Evolutionary conservation across 2,329 filamentous ascomycete species (phyloP).

Genomic region (Uncinocarpus reesii): DNA sequence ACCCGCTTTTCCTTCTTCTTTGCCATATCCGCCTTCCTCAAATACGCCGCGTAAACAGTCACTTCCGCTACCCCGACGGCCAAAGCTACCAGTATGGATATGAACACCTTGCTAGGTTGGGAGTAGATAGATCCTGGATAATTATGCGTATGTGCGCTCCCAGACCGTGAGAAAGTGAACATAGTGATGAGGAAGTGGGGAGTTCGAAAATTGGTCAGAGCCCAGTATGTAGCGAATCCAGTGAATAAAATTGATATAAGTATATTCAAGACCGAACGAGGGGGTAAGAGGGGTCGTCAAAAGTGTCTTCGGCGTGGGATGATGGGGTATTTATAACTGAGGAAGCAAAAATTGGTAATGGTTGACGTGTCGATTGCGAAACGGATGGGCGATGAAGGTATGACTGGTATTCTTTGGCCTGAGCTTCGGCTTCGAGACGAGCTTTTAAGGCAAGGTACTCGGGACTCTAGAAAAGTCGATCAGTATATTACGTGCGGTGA

Average conservation of each 20-base stretch:
- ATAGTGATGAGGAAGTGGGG: slow-evolving; percentile 21
- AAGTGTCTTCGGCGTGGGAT: slow-evolving; percentile 32
- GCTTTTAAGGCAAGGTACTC: slow-evolving; percentile 86
- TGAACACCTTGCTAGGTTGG: slow-evolving; percentile 31
- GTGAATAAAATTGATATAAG: slow-evolving; percentile 70
- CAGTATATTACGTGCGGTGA: background rate
- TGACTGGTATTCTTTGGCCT: slow-evolving; percentile 68
- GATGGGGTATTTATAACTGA: slow-evolving; percentile 31
- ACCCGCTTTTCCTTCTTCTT: slow-evolving; percentile 30
- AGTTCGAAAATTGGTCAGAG: slow-evolving; percentile 30
- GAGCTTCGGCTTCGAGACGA: slow-evolving; percentile 69
- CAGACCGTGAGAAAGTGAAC: slow-evolving; percentile 16
- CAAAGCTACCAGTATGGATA: slow-evolving; percentile 33
- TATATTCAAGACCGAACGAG: slow-evolving; percentile 73
- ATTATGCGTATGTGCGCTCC: slow-evolving; percentile 7
- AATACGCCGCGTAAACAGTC: slow-evolving; percentile 38
- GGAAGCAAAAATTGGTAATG: slow-evolving; percentile 44
- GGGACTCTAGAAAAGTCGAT: slow-evolving; percentile 46
- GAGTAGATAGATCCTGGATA: slow-evolving; percentile 18
- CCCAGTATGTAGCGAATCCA: slow-evolving; percentile 40
- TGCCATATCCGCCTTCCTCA: slow-evolving; percentile 35
- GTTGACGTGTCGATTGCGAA: slow-evolving; percentile 22
- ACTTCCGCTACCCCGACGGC: slow-evolving; percentile 40
- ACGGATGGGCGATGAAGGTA: slow-evolving; percentile 56
- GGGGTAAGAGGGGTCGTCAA: slow-evolving; percentile 40